Evolutionary conservation across 1,284 basidiomycete species (phyloP).

Genomic region (Ceratobasidium sp.): DNA sequence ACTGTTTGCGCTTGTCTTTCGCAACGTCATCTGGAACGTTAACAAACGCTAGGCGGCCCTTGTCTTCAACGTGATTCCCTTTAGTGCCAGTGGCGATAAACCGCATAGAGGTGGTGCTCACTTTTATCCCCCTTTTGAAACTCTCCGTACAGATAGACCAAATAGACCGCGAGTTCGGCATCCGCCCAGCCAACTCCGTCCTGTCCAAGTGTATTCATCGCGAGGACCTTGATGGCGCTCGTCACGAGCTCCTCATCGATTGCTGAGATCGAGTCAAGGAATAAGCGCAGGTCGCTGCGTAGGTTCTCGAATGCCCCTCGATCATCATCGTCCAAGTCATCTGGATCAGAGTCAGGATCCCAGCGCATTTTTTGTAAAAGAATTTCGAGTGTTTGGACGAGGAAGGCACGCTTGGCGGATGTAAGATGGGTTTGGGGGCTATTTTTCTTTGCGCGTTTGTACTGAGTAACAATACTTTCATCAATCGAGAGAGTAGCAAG

Average conservation of each 20-base stretch:
- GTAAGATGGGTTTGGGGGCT: conserved; percentile 71
- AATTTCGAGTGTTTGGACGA: conserved; percentile 80
- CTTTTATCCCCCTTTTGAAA: conserved; percentile 52
- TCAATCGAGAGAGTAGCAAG: conserved; percentile 37
- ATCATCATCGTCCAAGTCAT: conserved; percentile 90
- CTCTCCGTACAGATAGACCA: conserved; percentile 94
- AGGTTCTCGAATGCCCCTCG: conserved; percentile 83
- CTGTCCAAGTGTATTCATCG: conserved; percentile 73
- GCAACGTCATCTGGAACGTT: conserved; percentile 65
- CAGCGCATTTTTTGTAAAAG: conserved; percentile 91
- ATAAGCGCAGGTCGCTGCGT: conserved; percentile 84
- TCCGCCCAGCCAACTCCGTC: conserved; percentile 85
- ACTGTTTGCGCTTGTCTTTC: conserved; percentile 69
- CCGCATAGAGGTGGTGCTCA: conserved; percentile 47
- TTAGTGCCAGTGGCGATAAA: conserved; percentile 50
- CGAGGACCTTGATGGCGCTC: conserved; percentile 71
- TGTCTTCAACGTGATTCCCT: conserved; percentile 46
- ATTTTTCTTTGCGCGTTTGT: conserved; percentile 78
- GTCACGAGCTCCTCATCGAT: conserved; percentile 85
- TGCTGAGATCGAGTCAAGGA: conserved; percentile 81
- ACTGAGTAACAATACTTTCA: conserved; percentile 56
- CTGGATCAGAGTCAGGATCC: conserved; percentile 82
- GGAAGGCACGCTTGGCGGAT: conserved; percentile 76
- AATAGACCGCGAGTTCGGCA: conserved; percentile 89
- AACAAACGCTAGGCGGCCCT: conserved; percentile 79